phyloP scores from a whole-genome alignment of 2,329 filamentous ascomycete species.

The Fusarium sacchari region DNA sequence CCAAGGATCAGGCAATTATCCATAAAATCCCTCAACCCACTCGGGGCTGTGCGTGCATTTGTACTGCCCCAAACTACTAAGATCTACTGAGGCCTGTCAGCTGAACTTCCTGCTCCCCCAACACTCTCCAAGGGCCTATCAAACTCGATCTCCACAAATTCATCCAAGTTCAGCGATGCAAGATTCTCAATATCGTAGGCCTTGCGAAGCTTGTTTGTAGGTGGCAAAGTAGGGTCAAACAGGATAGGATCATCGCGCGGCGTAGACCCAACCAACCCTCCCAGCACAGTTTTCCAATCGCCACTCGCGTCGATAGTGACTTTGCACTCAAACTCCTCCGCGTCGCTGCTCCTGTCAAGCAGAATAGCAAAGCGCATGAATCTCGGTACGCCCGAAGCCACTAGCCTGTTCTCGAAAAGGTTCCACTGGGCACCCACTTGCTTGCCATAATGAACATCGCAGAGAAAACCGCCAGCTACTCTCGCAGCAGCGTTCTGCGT shows the following conservation, averaged over 20 bases:
- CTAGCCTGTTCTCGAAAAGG: conserved; percentile 21
- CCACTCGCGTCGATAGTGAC: conserved; percentile 43
- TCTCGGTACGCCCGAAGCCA: not conserved
- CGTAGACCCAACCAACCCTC: conserved; percentile 42
- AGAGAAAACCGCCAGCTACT: conserved; percentile 16
- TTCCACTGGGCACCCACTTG: conserved; percentile 29
- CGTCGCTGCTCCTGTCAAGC: conserved; percentile 23
- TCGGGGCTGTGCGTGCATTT: not conserved
- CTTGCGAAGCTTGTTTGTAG: not conserved
- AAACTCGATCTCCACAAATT: not conserved
- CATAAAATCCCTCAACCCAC: not conserved
- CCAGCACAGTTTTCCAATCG: conserved; percentile 44
- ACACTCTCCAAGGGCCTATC: not conserved
- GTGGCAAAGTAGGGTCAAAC: not conserved
- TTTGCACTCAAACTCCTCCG: conserved; percentile 43
- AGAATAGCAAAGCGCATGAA: conserved; percentile 2
- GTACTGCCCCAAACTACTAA: not conserved
- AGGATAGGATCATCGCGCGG: conserved; percentile 10
- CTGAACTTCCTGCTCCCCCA: too few species aligned
- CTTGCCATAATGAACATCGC: conserved; percentile 34
- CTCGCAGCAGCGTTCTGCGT: not conserved
- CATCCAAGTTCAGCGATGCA: not conserved
- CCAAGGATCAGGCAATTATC: not conserved
- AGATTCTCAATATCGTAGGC: not conserved
- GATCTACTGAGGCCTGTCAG: not conserved